Base-by-base conservation (phyloP, 1,284 basidiomycete genomes). In the Microbotryum scabiosae region DNA sequence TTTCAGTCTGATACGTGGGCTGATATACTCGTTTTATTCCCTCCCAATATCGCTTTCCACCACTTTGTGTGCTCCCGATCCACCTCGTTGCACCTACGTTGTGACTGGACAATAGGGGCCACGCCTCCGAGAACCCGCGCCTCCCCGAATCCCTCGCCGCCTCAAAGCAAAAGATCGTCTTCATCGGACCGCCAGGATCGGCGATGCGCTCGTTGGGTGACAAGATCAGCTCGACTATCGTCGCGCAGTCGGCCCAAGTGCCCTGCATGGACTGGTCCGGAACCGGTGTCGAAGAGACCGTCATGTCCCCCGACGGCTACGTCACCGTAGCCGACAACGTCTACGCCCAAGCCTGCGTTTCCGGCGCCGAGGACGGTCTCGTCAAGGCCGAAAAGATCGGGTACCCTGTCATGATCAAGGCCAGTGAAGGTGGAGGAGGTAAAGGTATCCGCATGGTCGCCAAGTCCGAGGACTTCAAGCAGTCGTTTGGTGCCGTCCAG, bases 181-280 rank as follows among this genome's bases (percentile, higher is more conserved):
- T 99, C 80, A 98, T 99, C 74, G 96, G 96, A 67, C 96, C 96
- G 50, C 96, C 96, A 5, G 96, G 96, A 56, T 96, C 88, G 62
- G 96, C 96, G 20, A 99, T 99, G 96, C 85, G 96, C 70, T 97
- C 94, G 71, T 81, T 99, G 66, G 96, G 96, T 64, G 96, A 98
- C 83, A 99, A 99, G 79, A 99, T 98, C 72, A 98, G 94, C 4
- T 97, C 92, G 72, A 98, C 96, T 12, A 98, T 98, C 71, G 96
- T 98, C 64, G 96, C 96, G 2, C 96, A 99, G 79, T 88, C 87
- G 68, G 96, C 96, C 50, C 78, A 91, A 46, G 96, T 98, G n/a
- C 94, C 96, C 10, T 97, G 91, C 63, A 97, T 98, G 94, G 80
- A 93, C 43, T 99, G 96, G 96, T 97, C 94, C 32, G 96, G 96